Percentiles rank a stretch among this genome's conserved stretches.
phyloP scores from a whole-genome alignment of 2,329 filamentous ascomycete species.

The Penicillium griseofulvum region DNA sequence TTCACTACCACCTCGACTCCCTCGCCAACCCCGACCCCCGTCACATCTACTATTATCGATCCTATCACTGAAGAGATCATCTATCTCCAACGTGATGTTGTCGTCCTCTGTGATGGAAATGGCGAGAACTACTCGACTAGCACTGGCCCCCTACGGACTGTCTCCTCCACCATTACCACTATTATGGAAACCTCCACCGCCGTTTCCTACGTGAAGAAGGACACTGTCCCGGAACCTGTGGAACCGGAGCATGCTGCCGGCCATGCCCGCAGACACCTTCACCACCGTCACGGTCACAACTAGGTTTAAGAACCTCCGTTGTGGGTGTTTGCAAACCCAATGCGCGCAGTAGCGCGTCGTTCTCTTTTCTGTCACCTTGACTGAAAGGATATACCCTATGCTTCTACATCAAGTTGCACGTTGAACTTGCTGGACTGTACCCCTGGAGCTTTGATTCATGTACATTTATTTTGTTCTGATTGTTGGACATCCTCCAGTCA shows the following conservation, averaged over 20 bases:
- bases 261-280: conserved; percentile 22
- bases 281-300: conserved; percentile 25
- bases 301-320: neutral
- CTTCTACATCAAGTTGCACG: conserved; percentile 2
- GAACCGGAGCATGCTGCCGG: conserved; percentile 19
- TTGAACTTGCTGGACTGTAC: conserved; percentile 7
- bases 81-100: conserved; percentile 30
- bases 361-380: neutral
- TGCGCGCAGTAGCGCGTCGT: conserved; percentile 6
- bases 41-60: conserved; percentile 24
- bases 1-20: conserved; percentile 19
- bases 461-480: conserved; percentile 14
- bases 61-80: conserved; percentile 29
- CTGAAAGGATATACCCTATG: neutral
- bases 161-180: conserved; percentile 27
- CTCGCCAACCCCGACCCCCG: conserved; percentile 25
- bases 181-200: conserved; percentile 25
- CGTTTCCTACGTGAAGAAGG: conserved; percentile 21
- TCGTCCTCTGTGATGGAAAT: conserved; percentile 27
- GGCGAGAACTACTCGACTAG: conserved; percentile 26
- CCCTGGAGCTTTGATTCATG: conserved; percentile 14
- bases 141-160: conserved; percentile 21
- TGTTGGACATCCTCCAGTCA: conserved; percentile 6
- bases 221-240: conserved; percentile 16
- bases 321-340: neutral